Base-by-base conservation (phyloP, 768 basidiomycete genomes). In the Podaxis rugospora region DNA sequence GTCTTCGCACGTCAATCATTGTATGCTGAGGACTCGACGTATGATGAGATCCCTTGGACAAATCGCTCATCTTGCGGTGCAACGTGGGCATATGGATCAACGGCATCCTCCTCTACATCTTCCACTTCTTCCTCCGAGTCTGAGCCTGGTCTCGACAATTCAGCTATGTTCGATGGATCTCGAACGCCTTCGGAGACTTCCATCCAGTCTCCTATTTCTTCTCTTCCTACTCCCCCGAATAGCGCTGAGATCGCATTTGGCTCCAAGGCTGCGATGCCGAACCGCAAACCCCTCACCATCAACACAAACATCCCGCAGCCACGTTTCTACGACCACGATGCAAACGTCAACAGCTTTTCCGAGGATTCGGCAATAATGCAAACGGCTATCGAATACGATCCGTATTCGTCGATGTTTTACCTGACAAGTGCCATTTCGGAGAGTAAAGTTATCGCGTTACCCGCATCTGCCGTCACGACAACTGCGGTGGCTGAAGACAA, bases 351-450 rank as follows among this genome's bases (percentile, higher is more conserved):
- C 35, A 74, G 74, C 18, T 76, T 66, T 61, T 82, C 82, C 13
- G 79, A 82, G 39, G 74, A 77, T 16, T 85, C 86, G 35, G 87
- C 87, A 27, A 77, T 79, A 64, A 89, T 90, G 88, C 88, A 87
- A 61, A 90, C 89, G 18, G 89, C 89, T 40, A 83, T 89, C 51
- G 89, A 90, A 71, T 80, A 82, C 58, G 85, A 82, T 57, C 78
- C 80, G 11, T 85, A 83, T 66, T 79, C 82, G 16, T 84, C 84
- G 0, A 80, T 82, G 57, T 85, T 82, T 64, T 85, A 80, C 65
- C 72, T 84, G 57, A 75, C 76, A 57, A 80, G 78, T 39, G 76
- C 81, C 2, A 69, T 75, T 39, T 77, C 78, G 67, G 68, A 66
- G 25, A 77, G 75, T 57, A 72, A 75, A 59, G 63, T 78, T 35